A percentile compares a stretch with the other conserved stretches of the same genome.
Evolutionary conservation across 164 flowering plant species (phyloP).

Genomic region (Dillenia turbinata): DNA sequence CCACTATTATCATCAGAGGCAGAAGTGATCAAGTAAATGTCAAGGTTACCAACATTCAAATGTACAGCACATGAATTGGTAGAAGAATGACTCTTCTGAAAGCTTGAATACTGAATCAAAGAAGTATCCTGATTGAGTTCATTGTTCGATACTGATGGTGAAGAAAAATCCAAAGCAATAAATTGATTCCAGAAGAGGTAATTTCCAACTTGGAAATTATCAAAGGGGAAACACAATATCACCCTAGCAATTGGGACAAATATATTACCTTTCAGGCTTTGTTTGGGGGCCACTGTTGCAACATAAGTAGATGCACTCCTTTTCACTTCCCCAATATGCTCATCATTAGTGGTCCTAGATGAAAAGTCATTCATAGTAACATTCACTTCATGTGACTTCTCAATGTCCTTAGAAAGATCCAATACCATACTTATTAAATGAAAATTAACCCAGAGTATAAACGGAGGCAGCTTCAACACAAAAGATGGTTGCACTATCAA

Average conservation of each 20-base stretch:
- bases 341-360: slow-evolving; percentile 15
- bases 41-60: slow-evolving; percentile 48
- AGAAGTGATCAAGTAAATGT: slow-evolving; percentile 39
- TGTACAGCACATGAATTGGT: slow-evolving; percentile 42
- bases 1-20: slow-evolving; percentile 15
- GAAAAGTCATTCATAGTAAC: slow-evolving; percentile 9
- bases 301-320: slow-evolving; percentile 13
- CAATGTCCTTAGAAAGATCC: slow-evolving; percentile 40
- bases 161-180: slow-evolving; percentile 60
- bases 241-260: slow-evolving; percentile 57
- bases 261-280: slow-evolving; percentile 44
- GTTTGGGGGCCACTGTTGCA: slow-evolving; percentile 22
- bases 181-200: slow-evolving; percentile 54
- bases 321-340: slow-evolving; percentile 14
- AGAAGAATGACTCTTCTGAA: slow-evolving; percentile 19
- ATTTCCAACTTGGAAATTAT: slow-evolving; percentile 19
- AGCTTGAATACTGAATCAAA: slow-evolving; percentile 19
- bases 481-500: slow-evolving; percentile 35
- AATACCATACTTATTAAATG: slow-evolving; percentile 32
- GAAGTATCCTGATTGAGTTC: slow-evolving; percentile 14
- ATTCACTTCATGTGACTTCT: slow-evolving; percentile 17
- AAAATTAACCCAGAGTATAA: slow-evolving; percentile 71
- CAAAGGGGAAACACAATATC: slow-evolving; percentile 64
- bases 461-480: slow-evolving; percentile 60
- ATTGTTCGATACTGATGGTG: slow-evolving; percentile 21